phyloP scores from a whole-genome alignment of 768 basidiomycete genomes.

The Rubroboletus satanas region DNA sequence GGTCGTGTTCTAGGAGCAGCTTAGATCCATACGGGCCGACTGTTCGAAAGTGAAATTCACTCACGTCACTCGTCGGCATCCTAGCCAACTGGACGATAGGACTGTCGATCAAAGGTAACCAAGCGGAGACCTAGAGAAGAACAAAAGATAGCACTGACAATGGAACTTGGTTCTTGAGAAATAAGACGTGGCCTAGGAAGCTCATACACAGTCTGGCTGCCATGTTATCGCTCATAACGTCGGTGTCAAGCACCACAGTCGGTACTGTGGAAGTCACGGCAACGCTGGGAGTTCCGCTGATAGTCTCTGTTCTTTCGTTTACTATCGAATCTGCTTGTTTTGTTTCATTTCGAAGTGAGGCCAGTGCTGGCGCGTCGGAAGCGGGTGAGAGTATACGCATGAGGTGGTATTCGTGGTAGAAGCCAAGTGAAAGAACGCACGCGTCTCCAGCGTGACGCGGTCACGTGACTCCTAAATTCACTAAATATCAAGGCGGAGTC shows the following conservation, averaged over 20 bases:
- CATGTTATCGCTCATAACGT: slow-evolving; percentile 50
- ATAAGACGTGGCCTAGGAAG: slow-evolving; percentile 66
- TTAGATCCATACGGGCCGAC: neutral
- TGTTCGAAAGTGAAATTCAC: slow-evolving; percentile 4
- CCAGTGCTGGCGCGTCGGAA: neutral
- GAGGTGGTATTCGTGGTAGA: neutral
- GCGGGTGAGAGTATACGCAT: slow-evolving; percentile 15
- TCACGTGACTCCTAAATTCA: slow-evolving; percentile 1
- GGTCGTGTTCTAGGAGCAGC: slow-evolving; percentile 35
- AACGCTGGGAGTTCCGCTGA: neutral
- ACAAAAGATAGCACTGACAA: slow-evolving; percentile 49
- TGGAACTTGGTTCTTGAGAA: slow-evolving; percentile 75
- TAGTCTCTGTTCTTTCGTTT: neutral
- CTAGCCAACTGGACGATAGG: slow-evolving; percentile 63
- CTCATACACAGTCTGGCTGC: slow-evolving; percentile 62
- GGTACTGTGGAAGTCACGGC: slow-evolving; percentile 31
- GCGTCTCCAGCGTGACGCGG: neutral
- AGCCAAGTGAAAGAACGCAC: neutral
- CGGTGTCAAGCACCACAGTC: slow-evolving; percentile 44
- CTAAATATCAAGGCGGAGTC: too few relatives aligned
- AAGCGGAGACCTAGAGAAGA: neutral
- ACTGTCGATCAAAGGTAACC: slow-evolving; percentile 32
- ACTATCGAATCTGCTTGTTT: neutral
- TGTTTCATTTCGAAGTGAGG: neutral
- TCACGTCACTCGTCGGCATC: slow-evolving; percentile 47